Evolutionary conservation across 140 eudicot genomes (phyloP), one percentile per base, ranked within the genome.

Genomic region (Ambrosia hybrid): DNA sequence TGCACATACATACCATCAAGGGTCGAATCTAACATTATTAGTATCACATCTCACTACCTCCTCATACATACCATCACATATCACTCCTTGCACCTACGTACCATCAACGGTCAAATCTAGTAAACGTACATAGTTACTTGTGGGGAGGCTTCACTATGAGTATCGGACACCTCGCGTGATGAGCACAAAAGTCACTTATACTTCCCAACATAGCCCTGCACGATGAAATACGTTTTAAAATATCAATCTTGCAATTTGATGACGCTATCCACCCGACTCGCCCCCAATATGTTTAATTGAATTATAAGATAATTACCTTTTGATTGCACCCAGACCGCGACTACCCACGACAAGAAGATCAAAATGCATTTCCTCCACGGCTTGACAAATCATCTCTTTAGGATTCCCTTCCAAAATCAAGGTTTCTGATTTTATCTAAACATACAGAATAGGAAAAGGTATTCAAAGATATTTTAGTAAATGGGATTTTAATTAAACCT

Each of bases 81-180:
- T 41, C 63, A 17, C 36, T 16, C 6, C 9, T 41, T 41, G 46
- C 46, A 41, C 46, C 17, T 1, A 6, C 1, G 11, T 58, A 6
- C 65, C 30, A 21, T 58, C 65, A 21, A 16, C 34, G 34, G 46
- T 39, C 17, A 36, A 39, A 15, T 41, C 36, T 14, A 43, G 46
- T 41, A 41, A 41, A 41, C 38, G 1, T 8, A 14, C 9, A 7
- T 49, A 5, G 6, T 65, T 78, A 79, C 75, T 83, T 90, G 71
- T 53, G 66, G 14, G 88, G 91, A 68, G 91, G 89, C 45, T 82
- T 90, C 45, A 90, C 92, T 6, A 90, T 83, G 13, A 91, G 78
- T n/a, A 80, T 78, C 0, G 95, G 85, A 41, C 92, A 91, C 51
- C 70, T 83, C 1, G 92, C 85, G 58, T 91, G 92, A 76, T 91